These are phyloP conservation scores for Prunella vulgaris DNA, from an alignment of 257 asterid species.

Conservation along the genomic window DNA sequence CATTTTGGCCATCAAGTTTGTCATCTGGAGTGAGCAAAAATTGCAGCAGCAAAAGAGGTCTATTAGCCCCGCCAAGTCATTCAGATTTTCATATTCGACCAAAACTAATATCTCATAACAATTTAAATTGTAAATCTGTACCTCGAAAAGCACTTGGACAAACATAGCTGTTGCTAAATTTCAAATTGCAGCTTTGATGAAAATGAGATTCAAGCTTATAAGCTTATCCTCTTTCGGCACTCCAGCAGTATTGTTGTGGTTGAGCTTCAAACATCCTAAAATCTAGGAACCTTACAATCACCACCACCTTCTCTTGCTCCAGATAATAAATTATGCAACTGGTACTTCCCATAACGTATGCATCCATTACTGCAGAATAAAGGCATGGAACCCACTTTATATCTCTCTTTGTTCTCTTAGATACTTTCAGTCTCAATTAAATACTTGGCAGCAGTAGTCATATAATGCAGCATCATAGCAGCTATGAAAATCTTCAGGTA, in stretches of 20 bases:
- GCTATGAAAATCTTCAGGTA: constrained; percentile 31
- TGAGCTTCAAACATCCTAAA: neutral
- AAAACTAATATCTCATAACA: neutral
- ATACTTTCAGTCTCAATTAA: constrained; percentile 39
- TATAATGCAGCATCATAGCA: constrained; percentile 35
- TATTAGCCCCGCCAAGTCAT: neutral
- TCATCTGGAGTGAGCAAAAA: neutral
- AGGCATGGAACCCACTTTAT: constrained; percentile 26
- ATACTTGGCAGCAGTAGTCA: constrained; percentile 35
- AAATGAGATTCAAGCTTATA: neutral
- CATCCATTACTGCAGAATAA: constrained; percentile 29
- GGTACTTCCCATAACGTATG: constrained; percentile 18
- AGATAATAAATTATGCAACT: neutral
- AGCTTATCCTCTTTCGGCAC: neutral
- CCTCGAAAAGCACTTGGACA: neutral
- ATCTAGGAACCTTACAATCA: neutral
- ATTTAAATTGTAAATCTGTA: neutral
- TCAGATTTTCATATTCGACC: neutral
- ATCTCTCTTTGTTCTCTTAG: constrained; percentile 21
- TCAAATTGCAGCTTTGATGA: too few relatives aligned
- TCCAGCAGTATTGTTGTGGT: neutral
- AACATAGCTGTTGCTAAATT: neutral
- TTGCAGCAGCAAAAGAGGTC: neutral
- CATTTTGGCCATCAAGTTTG: neutral
- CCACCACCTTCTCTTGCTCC: constrained; percentile 1